These are phyloP conservation scores for Phytophthora rubi DNA, from an alignment of 352 stramenopile genomes.

Conservation along the genomic window DNA sequence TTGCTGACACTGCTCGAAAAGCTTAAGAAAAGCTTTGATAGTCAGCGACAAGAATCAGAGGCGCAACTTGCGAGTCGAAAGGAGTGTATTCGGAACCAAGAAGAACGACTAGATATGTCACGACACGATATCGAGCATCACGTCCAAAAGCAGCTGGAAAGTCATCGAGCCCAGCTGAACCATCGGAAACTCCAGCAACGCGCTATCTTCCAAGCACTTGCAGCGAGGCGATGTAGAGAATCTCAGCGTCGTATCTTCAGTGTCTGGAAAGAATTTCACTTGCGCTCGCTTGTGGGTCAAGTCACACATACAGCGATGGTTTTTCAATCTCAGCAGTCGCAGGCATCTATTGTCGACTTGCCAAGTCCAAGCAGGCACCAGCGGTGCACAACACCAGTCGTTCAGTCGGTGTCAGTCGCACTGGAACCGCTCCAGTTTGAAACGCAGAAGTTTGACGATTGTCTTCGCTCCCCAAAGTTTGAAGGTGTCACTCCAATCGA, in stretches of 20 bases:
- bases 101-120: conserved; percentile 34
- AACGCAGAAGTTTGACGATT: neutral
- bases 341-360: neutral
- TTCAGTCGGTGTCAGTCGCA: conserved; percentile 3
- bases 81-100: conserved; percentile 1
- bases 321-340: conserved; percentile 27
- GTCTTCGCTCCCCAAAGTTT: conserved; percentile 1
- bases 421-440: conserved; percentile 7
- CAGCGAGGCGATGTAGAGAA: conserved; percentile 12
- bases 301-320: conserved; percentile 76
- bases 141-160: conserved; percentile 2
- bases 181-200: conserved; percentile 25
- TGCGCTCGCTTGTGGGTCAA: conserved; percentile 55
- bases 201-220: conserved; percentile 16
- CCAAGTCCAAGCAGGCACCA: neutral
- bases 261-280: conserved; percentile 60
- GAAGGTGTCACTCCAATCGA: conserved; percentile 17
- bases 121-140: conserved; percentile 33
- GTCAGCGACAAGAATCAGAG: conserved; percentile 17
- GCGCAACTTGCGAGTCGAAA: conserved; percentile 8
- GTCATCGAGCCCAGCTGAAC: neutral
- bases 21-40: conserved; percentile 9
- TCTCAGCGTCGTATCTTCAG: conserved; percentile 32
- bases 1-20: conserved; percentile 10
- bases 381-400: conserved; percentile 6